phyloP scores from a whole-genome alignment of 179 eudicot genomes.

The Carnegiea gigantea region DNA sequence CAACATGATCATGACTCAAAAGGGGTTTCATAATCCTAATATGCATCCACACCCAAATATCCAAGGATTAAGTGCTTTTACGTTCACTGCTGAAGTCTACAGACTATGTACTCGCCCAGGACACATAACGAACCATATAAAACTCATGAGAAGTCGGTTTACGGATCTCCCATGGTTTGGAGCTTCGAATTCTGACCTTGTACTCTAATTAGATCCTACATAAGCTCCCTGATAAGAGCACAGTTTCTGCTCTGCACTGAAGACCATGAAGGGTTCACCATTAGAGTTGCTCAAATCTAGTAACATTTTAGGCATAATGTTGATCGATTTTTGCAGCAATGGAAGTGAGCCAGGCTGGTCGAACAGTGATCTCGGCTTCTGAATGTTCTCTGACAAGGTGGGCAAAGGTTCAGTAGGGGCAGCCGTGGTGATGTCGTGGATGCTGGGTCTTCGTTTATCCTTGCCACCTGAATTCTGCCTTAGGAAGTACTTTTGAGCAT shows the following conservation, averaged over 20 bases:
- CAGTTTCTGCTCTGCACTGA: constrained; percentile 35
- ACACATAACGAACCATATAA: constrained; percentile 19
- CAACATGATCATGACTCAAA: constrained; percentile 13
- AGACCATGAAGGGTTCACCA: constrained; percentile 43
- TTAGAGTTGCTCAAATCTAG: constrained; percentile 35
- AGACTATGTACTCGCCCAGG: constrained; percentile 29
- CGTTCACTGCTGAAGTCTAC: constrained; percentile 28
- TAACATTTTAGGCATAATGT: constrained; percentile 36
- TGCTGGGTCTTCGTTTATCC: constrained; percentile 74
- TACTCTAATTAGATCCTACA: constrained; percentile 31
- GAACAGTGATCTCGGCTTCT: constrained; percentile 29
- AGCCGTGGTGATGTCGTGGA: constrained; percentile 68
- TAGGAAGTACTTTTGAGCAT: constrained; percentile 79
- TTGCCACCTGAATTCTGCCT: constrained; percentile 67
- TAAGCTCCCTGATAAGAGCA: constrained; percentile 31
- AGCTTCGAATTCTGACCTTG: constrained; percentile 1
- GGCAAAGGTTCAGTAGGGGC: constrained; percentile 26
- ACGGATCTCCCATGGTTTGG: constrained; percentile 16
- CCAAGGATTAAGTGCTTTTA: constrained; percentile 28
- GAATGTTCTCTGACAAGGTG: constrained; percentile 16
- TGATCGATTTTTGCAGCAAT: constrained; percentile 26
- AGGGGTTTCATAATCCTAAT: constrained; percentile 23
- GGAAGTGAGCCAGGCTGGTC: constrained; percentile 26
- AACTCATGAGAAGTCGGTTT: constrained; percentile 18
- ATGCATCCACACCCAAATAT: constrained; percentile 24